phyloP scores from a whole-genome alignment of 116 monocot species.

The Papilionanthe hybrid region DNA sequence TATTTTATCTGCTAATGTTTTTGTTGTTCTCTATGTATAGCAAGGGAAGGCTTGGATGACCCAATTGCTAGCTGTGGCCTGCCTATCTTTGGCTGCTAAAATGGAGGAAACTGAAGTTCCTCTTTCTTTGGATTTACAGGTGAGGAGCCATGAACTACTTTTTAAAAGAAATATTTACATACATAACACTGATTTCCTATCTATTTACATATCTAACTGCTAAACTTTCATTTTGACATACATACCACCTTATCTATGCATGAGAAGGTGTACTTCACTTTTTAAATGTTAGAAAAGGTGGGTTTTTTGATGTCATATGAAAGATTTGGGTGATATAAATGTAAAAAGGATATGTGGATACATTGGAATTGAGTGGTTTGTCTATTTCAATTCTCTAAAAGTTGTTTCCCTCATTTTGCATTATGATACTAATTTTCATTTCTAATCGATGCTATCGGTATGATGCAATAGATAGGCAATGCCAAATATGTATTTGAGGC shows the following conservation, averaged over 20 bases:
- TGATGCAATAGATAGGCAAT: constrained; percentile 17
- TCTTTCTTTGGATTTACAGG: constrained; percentile 67
- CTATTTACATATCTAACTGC: too few species aligned
- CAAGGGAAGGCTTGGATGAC: constrained; percentile 69
- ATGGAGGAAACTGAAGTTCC: constrained; percentile 70
- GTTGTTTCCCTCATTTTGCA: not conserved
- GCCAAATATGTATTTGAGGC: constrained; percentile 29
- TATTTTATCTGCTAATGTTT: not conserved
- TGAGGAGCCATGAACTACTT: constrained; percentile 10
- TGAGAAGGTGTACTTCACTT: too few species aligned
- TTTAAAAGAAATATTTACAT: too few species aligned
- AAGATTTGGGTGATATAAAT: too few species aligned
- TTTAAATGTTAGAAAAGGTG: too few species aligned
- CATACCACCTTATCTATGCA: too few species aligned
- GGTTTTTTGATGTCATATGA: too few species aligned
- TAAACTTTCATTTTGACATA: too few species aligned
- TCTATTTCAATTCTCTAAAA: too few species aligned
- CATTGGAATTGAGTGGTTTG: too few species aligned
- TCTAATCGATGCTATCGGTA: not conserved
- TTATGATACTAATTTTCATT: not conserved
- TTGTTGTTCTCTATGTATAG: constrained; percentile 12
- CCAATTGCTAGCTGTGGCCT: constrained; percentile 74
- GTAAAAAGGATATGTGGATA: too few species aligned
- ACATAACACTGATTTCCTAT: too few species aligned
- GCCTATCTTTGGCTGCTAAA: constrained; percentile 67